phyloP scores from a whole-genome alignment of 1,139 yeast genomes.

The Kodamaea ohmeri region DNA sequence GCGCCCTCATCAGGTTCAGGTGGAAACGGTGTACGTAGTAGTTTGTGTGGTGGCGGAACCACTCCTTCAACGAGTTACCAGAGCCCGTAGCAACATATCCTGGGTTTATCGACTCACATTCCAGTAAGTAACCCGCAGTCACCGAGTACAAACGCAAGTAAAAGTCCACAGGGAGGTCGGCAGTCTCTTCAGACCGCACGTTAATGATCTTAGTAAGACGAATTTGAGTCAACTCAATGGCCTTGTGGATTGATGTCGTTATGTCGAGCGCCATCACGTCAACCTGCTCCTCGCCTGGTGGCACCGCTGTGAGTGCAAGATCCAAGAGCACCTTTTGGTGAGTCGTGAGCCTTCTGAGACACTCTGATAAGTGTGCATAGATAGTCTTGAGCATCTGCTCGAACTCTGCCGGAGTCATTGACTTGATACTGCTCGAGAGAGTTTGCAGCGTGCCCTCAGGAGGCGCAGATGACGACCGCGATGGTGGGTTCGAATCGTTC shows the following conservation, averaged over 20 bases:
- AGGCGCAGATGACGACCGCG: conserved; percentile 33
- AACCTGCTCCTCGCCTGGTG: conserved; percentile 33
- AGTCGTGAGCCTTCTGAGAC: conserved; percentile 66
- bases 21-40: conserved; percentile 61
- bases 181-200: conserved; percentile 72
- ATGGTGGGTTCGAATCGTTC: conserved; percentile 25
- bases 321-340: conserved; percentile 82
- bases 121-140: conserved; percentile 68
- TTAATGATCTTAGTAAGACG: conserved; percentile 76
- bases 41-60: conserved; percentile 64
- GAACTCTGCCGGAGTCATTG: conserved; percentile 70
- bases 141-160: conserved; percentile 68
- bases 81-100: conserved; percentile 55
- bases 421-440: conserved; percentile 57
- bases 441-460: conserved; percentile 21
- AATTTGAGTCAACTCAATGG: conserved; percentile 71
- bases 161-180: conserved; percentile 50
- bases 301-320: conserved; percentile 58
- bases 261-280: conserved; percentile 64
- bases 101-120: conserved; percentile 84
- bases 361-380: conserved; percentile 65
- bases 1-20: conserved; percentile 42
- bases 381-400: conserved; percentile 65
- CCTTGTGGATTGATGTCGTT: conserved; percentile 55
- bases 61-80: conserved; percentile 56